Evolutionary conservation across 441 rosid genomes (phyloP), one percentile per base, ranked within the genome.

Genomic region (Rhodomyrtus psidioides): DNA sequence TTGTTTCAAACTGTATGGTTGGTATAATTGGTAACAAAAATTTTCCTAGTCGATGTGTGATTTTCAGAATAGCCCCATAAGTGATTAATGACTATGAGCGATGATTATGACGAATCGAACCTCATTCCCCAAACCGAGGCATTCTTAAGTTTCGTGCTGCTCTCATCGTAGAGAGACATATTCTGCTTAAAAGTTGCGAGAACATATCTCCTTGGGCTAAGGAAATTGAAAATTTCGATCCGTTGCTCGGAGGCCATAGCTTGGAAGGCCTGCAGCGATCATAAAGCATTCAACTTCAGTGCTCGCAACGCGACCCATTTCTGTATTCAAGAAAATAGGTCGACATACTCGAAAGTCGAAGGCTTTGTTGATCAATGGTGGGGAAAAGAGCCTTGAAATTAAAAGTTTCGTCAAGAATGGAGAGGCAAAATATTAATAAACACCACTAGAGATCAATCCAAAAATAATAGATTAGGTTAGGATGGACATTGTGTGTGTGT

Each of bases 241-340:
- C 87, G 91, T 16, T 94, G 95, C 89, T 86, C 91, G 0, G 95
- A 94, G 82, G 90, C 95, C 81, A 89, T 92, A 79, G 94, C 94
- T 74, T 92, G 91, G 93, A 92, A 91, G 86, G 93, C 91, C 53
- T 88, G 88, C 87, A 56, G 89, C 7, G 88, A 89, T 83, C 88
- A 87, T 9, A 83, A 87, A 79, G 86, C 86, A 17, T 83, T 91
- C 46, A 16, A 28, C 82, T 76, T 84, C 27, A 54, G 81, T 28
- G 75, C 53, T 21, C 60, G 85, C 42, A 85, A 86, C 74, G 65
- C 84, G 42, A 62, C 59, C 12, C 21, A 59, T 76, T 59, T 83
- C 54, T 82, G 54, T 59, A 55, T 28, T 86, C 76, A 54, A 9
- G 82, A 26, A 28, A 88, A 83, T 44, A 81, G 84, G 15, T 30